Evolutionary conservation across 345 rosid genomes (phyloP), one percentile per base, ranked within the genome.

Genomic region (Gossypium herbaceum): DNA sequence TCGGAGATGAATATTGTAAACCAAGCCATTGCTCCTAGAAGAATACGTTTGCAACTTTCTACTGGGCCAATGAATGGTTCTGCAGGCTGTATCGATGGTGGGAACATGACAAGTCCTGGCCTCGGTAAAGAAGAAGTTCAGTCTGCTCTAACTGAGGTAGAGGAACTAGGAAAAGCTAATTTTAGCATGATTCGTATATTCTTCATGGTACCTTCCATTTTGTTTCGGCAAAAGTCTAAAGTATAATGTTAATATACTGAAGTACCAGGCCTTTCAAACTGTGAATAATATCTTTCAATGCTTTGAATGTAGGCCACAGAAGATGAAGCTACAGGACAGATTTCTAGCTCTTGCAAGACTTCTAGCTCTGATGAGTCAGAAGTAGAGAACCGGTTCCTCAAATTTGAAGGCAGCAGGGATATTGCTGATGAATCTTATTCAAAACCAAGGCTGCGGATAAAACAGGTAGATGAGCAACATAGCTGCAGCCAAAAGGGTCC

Each of bases 11-110:
- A 22, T 57, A 57, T 57, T 57, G 62, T 22, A 20, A 22, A 57
- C 24, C 15, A 11, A 22, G 34, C 29, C 16, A 57, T 27, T 9
- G 92, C 94, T 78, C 79, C 81, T 22, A 85, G 91, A 79, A 89
- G 93, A 82, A 70, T 92, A 74, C 90, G 62, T 13, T 57, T 57
- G 62, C 29, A 57, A 57, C 34, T 57, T 57, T 57, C 62, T 57
- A 10, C 29, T 22, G 62, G 34, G 24, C 62, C 29, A 22, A 13
- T 57, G 29, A 57, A 22, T 1, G 6, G 34, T 57, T 57, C 7
- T 1, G 29, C 62, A 57, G 62, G 29, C 62, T 10, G 29, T 57
- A 16, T 24, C 7, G 8, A 9, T 57, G 62, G 27, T 57, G 29
- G 62, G 62, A 11, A 57, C 22, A 57, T 57, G 62, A 57, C 62